Evolutionary conservation across 1,284 basidiomycete genomes (phyloP), one percentile per base, ranked within the genome.

Genomic region (Heterobasidion parviporum): DNA sequence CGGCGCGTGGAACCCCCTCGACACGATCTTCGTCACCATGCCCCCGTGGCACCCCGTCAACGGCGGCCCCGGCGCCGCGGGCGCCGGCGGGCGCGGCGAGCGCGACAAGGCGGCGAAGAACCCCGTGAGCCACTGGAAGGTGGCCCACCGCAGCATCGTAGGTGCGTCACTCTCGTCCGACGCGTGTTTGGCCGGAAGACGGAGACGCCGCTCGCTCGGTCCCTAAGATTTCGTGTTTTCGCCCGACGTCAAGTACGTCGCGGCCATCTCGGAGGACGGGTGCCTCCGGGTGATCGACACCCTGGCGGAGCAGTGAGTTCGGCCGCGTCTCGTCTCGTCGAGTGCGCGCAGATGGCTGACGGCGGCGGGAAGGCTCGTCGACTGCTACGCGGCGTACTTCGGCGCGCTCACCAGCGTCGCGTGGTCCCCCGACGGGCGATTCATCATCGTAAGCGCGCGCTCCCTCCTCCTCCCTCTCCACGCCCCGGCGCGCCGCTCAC

Each of bases 351-450:
- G 33, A 43, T 50, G 56, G 35, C 44, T 60, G 52, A 53, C 58
- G 50, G 54, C 52, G 20, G 57, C 49, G 47, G 2, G 7, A 57
- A 92, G 89, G 62, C 79, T 96, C 32, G 81, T 92, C 34, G 93
- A 97, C 66, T 92, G 89, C 59, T 97, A 92, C 65, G 83, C 90
- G 3, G 90, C 92, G 8, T 98, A 98, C 70, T 98, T 96, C 66
- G 94, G 94, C 14, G 81, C 90, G 1, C 69, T 99, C 34, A 93
- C 85, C 8, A 94, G 89, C 63, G 82, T 96, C 1, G 85, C 90
- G 0, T 98, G 95, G 94, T 95, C 93, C 8, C 94, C 94, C 1
- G 95, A 98, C 69, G 92, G 92, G 18, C 84, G 93, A 45, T 95
- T 97, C 65, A 86, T 98, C 36, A 72, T 97, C 55, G 92, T 92